phyloP scores from a whole-genome alignment of 208 protist species.

The Leptomonas pyrrhocoris region DNA sequence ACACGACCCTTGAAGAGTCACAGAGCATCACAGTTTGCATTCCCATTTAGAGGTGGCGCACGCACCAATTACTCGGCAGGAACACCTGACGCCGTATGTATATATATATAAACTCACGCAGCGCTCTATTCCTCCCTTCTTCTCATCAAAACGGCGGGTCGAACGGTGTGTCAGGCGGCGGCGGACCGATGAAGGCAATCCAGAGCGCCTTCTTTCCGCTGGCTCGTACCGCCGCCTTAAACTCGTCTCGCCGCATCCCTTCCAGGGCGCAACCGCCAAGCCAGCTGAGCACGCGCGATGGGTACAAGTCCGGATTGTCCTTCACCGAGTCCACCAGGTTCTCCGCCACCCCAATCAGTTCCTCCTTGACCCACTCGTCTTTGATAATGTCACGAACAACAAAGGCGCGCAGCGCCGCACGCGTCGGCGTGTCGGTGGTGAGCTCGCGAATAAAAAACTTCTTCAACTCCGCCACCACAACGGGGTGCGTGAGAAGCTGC shows the following conservation, averaged over 20 bases:
- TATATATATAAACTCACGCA: too few relatives aligned
- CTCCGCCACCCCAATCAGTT: constrained; percentile 70
- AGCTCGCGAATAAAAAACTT: constrained; percentile 58
- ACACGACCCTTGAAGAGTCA: neutral
- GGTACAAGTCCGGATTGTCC: constrained; percentile 61
- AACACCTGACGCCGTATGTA: too few relatives aligned
- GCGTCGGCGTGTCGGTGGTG: constrained; percentile 53
- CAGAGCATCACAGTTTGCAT: too few relatives aligned
- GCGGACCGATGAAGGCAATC: constrained; percentile 62
- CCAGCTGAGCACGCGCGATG: constrained; percentile 47
- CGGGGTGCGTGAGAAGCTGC: constrained; percentile 58
- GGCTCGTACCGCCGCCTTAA: constrained; percentile 41
- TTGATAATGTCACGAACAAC: constrained; percentile 72
- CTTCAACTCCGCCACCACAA: constrained; percentile 55
- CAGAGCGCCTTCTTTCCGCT: constrained; percentile 38
- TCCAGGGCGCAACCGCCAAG: constrained; percentile 47
- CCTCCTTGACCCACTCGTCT: constrained; percentile 83
- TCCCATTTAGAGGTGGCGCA: neutral
- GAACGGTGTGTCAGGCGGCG: constrained; percentile 32
- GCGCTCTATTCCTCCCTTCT: neutral
- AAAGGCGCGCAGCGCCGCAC: constrained; percentile 63
- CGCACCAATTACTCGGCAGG: neutral
- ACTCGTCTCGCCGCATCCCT: constrained; percentile 41
- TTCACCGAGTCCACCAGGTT: constrained; percentile 54
- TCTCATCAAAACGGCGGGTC: constrained; percentile 30